Conservation (phyloP, 768 basidiomycete genomes). For the Lyophyllum atratum region DNA sequence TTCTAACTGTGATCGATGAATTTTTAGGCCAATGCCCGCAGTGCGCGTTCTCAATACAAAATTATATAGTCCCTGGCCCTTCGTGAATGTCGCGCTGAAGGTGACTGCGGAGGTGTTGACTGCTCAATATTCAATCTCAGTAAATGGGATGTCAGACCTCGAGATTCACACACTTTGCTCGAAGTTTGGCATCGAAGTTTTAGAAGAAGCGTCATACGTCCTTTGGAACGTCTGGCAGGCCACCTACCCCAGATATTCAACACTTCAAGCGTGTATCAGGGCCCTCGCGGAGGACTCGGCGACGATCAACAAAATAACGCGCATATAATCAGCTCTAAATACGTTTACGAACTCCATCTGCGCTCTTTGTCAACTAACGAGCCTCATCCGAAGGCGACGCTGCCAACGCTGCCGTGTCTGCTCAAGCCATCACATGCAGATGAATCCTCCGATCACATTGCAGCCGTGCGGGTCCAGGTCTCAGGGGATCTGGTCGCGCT, state of each 20-base stretch:
- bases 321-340: constrained; percentile 32
- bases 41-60: too few relatives aligned
- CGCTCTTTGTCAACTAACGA: constrained; percentile 52
- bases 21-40: too few relatives aligned
- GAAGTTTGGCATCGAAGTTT: constrained; percentile 37
- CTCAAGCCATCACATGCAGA: constrained; percentile 28
- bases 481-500: constrained; percentile 48
- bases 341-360: constrained; percentile 51
- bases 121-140: not conserved
- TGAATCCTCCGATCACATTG: constrained; percentile 33
- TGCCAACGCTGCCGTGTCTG: constrained; percentile 40
- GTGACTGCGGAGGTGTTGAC: not conserved
- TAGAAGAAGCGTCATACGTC: constrained; percentile 41
- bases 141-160: constrained; percentile 23
- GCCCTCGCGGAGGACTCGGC: constrained; percentile 30
- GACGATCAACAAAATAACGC: constrained; percentile 3
- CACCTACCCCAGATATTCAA: constrained; percentile 27
- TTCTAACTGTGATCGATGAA: too few relatives aligned
- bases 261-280: constrained; percentile 33
- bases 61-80: too few relatives aligned
- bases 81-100: not conserved
- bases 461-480: constrained; percentile 48
- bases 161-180: constrained; percentile 30
- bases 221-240: constrained; percentile 42
- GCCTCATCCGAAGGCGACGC: constrained; percentile 46